Base-by-base conservation (phyloP, 345 rosid genomes). In the Gossypium arboreum region DNA sequence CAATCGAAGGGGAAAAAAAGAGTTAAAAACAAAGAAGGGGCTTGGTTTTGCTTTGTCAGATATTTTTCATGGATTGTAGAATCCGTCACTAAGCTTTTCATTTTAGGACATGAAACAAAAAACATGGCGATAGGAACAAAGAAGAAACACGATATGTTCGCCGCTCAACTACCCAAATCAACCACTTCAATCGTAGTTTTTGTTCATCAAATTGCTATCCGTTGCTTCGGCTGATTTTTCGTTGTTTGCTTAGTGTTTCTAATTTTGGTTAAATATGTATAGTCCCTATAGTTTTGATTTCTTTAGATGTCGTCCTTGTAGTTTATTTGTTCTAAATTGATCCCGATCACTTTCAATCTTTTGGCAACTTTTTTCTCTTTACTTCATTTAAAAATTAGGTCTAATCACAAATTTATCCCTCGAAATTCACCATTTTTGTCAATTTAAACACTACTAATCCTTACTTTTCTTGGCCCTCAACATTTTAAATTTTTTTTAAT, bases 121-220 rank as follows among this genome's bases (percentile, higher is more conserved):
- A 50, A 13, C 18, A 48, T 24, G 56, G 72, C 57, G 72, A 68
- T 68, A 24, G 41, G 56, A 68, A 11, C 72, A 48, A 68, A 68
- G 72, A 7, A 57, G 41, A 67, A 67, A 22, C 39, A 12, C 48
- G 18, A 1, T 18, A n/a, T 41, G 56, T 15, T 68, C 29, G 57
- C 72, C 72, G 72, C 72, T 24, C 52, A 68, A 68, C 72, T 68
- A 48, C 72, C 41, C 12, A 15, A 48, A 68, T 13, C 54, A 67
- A 8, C 56, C 56, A 47, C 18, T 22, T 68, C 22, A 63, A 34
- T 63, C 48, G n/a, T 39, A 16, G 2, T 11, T 43, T 18, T 39
- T 13, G 24, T 18, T 63, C 22, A 63, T 16, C 68, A 15, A 63
- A 48, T 48, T 63, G 68, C 48, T n/a, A 63, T 8, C 68, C 47